Evolutionary conservation across 1,139 yeast species (phyloP), one percentile per base, ranked within the genome.

Genomic region (Yamadazyma jaroonii): DNA sequence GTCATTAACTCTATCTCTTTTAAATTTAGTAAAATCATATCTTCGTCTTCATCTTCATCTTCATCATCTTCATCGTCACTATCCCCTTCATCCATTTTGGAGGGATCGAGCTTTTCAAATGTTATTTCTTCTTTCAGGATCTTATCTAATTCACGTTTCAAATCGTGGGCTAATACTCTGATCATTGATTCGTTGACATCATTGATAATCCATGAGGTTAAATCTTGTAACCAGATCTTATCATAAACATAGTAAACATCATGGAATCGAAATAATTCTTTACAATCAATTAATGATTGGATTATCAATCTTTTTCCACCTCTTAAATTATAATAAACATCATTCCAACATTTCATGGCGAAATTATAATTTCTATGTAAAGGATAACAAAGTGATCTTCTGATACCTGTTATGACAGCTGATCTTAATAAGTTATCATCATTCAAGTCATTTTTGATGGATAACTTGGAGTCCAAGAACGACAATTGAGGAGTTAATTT

Each of bases 161-260:
- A 56, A 47, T 87, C 95, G 40, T 78, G 81, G 0, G 92, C 85
- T 30, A 90, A 60, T 25, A 77, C 69, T 39, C 86, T 64, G 9
- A 90, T 49, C 7, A 71, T 72, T 10, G 54, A 57, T 42, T 76
- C 81, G 28, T 59, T 56, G 17, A 82, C 71, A 42, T 79, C 81
- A 43, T 76, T 67, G 35, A 89, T 78, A 14, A 86, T 57, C 95
- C 96, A 92, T 4, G 84, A 68, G 39, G 88, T 72, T 47, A 89
- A 67, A 56, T 92, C 97, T 51, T 86, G 92, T 9, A 90, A 53
- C 71, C 89, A 74, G 2, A 90, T 74, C 52, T 80, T 81, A 51
- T 86, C 86, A 57, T 92, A 92, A 8, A 88, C 90, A 52, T 85
- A 85, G 56, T 89, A 89, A n/a, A 84, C 75, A 48, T 90, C 97